phyloP scores from a whole-genome alignment of 1,139 yeast species.

The Candida smagusa region DNA sequence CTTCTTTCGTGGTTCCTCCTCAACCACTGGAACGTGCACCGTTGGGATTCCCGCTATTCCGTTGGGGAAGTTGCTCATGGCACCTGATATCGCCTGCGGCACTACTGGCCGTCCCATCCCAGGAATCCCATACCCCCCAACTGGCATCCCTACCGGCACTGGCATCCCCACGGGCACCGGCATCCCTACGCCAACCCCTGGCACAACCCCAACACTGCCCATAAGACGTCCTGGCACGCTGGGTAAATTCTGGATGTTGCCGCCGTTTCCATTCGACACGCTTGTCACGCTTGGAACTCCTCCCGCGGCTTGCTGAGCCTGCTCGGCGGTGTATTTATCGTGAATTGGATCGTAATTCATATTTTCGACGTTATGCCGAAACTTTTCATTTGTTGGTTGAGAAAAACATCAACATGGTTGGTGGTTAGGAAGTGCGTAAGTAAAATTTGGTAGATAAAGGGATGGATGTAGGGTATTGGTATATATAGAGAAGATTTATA shows the following conservation, averaged over 20 bases:
- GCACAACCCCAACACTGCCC: constrained; percentile 1
- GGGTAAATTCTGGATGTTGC: neutral
- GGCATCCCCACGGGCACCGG: constrained; percentile 1
- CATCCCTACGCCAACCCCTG: neutral
- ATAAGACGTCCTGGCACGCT: neutral
- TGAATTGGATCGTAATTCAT: constrained; percentile 22
- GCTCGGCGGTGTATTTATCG: constrained; percentile 14
- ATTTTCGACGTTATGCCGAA: no score
- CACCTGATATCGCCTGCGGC: constrained; percentile 14
- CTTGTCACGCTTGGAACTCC: no score
- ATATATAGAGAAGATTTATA: no score
- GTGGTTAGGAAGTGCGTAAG: no score
- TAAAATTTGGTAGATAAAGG: no score
- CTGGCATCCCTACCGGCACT: neutral
- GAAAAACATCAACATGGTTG: neutral
- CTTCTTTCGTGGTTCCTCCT: constrained; percentile 7
- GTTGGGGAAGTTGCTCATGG: neutral
- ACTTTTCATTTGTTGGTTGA: neutral
- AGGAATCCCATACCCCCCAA: no score
- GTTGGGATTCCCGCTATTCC: no score
- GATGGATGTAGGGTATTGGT: no score
- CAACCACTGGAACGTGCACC: neutral
- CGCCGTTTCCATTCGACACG: neutral
- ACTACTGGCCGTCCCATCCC: neutral
- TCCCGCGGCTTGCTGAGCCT: neutral